Evolutionary conservation across 1,139 yeast genomes (phyloP).

Genomic region (Geotrichum macrosporum): DNA sequence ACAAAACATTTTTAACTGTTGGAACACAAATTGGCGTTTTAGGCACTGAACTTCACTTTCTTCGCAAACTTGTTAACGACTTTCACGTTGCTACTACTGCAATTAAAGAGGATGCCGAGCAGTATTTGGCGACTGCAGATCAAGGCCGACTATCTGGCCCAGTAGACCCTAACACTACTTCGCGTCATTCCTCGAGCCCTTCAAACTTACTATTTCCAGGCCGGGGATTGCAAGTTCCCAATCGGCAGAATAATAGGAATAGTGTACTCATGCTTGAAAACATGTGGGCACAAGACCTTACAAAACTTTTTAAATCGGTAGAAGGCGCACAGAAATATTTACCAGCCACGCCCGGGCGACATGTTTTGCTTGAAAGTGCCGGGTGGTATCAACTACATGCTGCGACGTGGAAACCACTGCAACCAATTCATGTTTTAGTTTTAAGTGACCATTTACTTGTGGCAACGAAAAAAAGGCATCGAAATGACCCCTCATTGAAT

Average conservation of each 20-base stretch:
- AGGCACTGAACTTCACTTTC: conserved; percentile 56
- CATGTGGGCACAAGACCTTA: conserved; percentile 76
- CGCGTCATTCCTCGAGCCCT: neutral
- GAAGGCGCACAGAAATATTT: conserved; percentile 86
- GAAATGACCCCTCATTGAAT: conserved; percentile 25
- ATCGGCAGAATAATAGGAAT: conserved; percentile 50
- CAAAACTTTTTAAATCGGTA: conserved; percentile 69
- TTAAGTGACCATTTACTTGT: conserved; percentile 73
- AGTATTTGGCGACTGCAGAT: conserved; percentile 29
- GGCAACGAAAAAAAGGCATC: conserved; percentile 58
- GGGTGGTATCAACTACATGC: conserved; percentile 86
- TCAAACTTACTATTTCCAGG: conserved; percentile 6
- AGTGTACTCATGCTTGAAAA: conserved; percentile 70
- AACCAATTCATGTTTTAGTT: conserved; percentile 70
- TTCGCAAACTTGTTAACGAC: conserved; percentile 59
- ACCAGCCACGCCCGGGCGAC: conserved; percentile 76
- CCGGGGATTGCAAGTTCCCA: conserved; percentile 22
- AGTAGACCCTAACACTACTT: neutral
- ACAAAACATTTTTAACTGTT: conserved; percentile 64
- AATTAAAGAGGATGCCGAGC: conserved; percentile 64
- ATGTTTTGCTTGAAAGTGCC: conserved; percentile 71
- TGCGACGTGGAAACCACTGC: conserved; percentile 79
- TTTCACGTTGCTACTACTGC: conserved; percentile 60
- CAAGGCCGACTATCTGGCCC: neutral
- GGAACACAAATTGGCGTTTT: conserved; percentile 62